Evolutionary conservation across 2,329 filamentous ascomycete species (phyloP), one percentile per base, ranked within the genome.

Genomic region (Penicillium sp.): DNA sequence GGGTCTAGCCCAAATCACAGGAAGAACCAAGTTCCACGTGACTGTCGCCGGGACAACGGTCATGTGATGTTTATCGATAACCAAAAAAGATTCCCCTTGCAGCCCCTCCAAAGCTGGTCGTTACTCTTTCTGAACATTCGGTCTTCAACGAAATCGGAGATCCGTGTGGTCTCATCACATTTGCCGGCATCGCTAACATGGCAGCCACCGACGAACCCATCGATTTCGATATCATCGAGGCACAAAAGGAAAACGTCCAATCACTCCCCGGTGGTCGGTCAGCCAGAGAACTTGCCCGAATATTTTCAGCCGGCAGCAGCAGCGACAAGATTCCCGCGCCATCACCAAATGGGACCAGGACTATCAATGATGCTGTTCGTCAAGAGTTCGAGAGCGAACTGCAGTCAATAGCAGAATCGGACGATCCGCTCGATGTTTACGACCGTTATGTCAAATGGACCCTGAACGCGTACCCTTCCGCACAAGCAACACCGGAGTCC

Each of bases 381-480:
- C 82, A 86, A 61, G 86, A 92, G 64, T 97, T 89, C 62, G 93
- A 99, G 71, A 80, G 83, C 11, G 93, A 97, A 69, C 72, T 97
- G 14, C 78, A 82, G 36, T 81, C 77, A 40, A 84, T 95, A 42
- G 81, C 82, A 55, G 93, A 99, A 67, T 89, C 88, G 0, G 93
- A 99, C 66, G 93, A 99, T 64, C 93, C 93, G 1, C 82, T 99
- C 40, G 93, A 97, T 63, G 81, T 96, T 54, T 99, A 89, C 74
- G 92, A 97, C 69, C 86, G 93, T 67, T 99, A 99, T 67, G 89
- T 97, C 50, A 89, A 89, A 72, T 99, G 93, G 93, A 95, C 91
- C 1, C 76, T 97, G 25, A 89, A 96, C 69, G 87, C 92, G 45
- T 99, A 97, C 68, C 92, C 93, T 2, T 92, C 91, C 0, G 88